Base-by-base conservation (phyloP, 495 filamentous ascomycete species). In the Choiromyces venosus region DNA sequence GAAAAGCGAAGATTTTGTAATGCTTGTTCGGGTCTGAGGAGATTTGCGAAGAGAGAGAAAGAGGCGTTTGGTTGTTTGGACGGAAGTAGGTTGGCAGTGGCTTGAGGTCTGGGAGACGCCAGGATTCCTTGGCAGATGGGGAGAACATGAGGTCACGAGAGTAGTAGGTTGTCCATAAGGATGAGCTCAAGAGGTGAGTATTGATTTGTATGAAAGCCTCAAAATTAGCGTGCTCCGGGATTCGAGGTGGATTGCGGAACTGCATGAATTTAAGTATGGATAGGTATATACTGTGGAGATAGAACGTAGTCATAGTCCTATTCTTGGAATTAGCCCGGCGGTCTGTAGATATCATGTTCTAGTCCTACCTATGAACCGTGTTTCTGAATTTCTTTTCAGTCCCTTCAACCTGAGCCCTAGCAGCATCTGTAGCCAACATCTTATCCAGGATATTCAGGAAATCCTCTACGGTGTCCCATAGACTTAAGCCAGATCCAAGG, bases 261-360 rank as follows among this genome's bases (percentile, higher is more conserved):
- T 70, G 66, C 66, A 76, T 76, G 38, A 76, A 77, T 19, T 52
- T 12, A 3, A 77, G 73, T 16, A 76, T 46, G 35, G 75, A 68
- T 16, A 42, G 68, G 35, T 76, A 70, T 37, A 77, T 71, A 16
- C 65, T 76, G 40, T 77, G 75, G 19, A 77, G 75, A 33, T 77
- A 77, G 35, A 77, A 77, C 7, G 73, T 76, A 3, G 75, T 77
- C 75, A 77, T 77, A 4, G 75, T 77, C 44, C 75, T 77, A 29
- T 65, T 40, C 4, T 36, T 29, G 37, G 10, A 40, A 37, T 77
- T 61, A 71, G 35, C 70, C 38, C 10, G 16, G 39, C 3, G 10
- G 35, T 10, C 19, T 44, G 29, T 19, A 35, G 35, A 65, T 25
- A 25, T n/a, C 19, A 8, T 18, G 37, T 35, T 29, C 1, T 21